Conservation (phyloP, 805 yeast species). For the Wickerhamia fluorescens region DNA sequence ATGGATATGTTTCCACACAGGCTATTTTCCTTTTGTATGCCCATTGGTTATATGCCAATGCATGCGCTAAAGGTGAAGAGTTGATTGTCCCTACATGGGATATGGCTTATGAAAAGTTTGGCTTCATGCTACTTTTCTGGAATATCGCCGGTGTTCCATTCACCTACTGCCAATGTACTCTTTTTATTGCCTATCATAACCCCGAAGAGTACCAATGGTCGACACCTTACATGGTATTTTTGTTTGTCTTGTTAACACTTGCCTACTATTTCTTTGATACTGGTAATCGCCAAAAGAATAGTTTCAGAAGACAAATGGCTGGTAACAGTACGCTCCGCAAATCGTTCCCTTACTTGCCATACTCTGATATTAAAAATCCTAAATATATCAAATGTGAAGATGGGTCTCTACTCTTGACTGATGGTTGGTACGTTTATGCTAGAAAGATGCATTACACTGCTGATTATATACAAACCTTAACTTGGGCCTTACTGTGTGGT, state of each 20-base stretch:
- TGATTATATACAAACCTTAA: constrained; percentile 77
- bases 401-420: constrained; percentile 80
- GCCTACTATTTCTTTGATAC: constrained; percentile 95
- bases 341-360: constrained; percentile 90
- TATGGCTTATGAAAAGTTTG: constrained; percentile 98
- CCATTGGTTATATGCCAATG: constrained; percentile 92
- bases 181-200: constrained; percentile 74
- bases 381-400: constrained; percentile 75
- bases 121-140: constrained; percentile 99
- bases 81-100: constrained; percentile 98
- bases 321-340: constrained; percentile 76
- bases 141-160: constrained; percentile 98
- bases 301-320: constrained; percentile 75
- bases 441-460: constrained; percentile 95
- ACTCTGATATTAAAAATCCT: constrained; percentile 77
- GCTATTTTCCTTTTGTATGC: constrained; percentile 68
- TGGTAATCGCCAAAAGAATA: constrained; percentile 89
- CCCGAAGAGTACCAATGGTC: constrained; percentile 81
- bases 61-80: constrained; percentile 97
- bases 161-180: constrained; percentile 92
- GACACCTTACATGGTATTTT: constrained; percentile 45
- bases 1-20: constrained; percentile 76
- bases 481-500: constrained; percentile 94
- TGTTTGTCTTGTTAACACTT: constrained; percentile 49
- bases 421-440: constrained; percentile 93